Percentiles rank a stretch among this genome's conserved stretches.
These are phyloP conservation scores for Aspergillus felis DNA, from an alignment of 2,329 filamentous ascomycete genomes.

Conservation along the genomic window DNA sequence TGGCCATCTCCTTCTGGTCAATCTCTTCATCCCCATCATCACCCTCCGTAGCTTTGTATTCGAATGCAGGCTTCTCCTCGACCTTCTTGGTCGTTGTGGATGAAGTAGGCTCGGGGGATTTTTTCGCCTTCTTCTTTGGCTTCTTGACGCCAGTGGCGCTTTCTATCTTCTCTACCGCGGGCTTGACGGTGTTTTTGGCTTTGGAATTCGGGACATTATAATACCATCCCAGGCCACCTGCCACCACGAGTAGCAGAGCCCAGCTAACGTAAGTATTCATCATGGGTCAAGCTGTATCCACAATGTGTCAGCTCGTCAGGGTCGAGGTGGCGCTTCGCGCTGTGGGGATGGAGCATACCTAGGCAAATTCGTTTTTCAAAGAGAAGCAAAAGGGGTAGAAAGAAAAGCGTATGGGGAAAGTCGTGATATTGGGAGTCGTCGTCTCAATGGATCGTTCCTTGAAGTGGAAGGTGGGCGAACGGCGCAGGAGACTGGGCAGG, in stretches of 20 bases:
- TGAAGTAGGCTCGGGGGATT: slow-evolving; percentile 23
- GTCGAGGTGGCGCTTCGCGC: not conserved
- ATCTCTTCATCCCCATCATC: slow-evolving; percentile 54
- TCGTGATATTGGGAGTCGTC: not conserved
- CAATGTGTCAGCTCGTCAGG: slow-evolving; percentile 2
- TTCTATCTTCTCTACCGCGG: slow-evolving; percentile 34
- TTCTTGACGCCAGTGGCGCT: slow-evolving; percentile 34
- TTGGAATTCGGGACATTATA: slow-evolving; percentile 36
- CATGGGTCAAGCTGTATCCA: slow-evolving; percentile 19
- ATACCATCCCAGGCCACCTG: slow-evolving; percentile 40
- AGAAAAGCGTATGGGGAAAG: not conserved
- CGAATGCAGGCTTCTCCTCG: slow-evolving; percentile 29
- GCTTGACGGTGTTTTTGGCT: slow-evolving; percentile 26
- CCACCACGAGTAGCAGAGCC: slow-evolving; percentile 41
- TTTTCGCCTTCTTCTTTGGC: slow-evolving; percentile 39
- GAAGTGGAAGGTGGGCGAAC: not conserved
- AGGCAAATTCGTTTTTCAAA: slow-evolving; percentile 3
- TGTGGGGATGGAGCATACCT: slow-evolving; percentile 2
- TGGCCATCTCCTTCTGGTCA: slow-evolving; percentile 72
- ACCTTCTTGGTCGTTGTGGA: slow-evolving; percentile 27
- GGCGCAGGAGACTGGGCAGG: not conserved
- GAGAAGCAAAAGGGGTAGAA: not conserved
- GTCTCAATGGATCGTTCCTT: not conserved
- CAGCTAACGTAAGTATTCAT: slow-evolving; percentile 45
- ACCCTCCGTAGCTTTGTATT: slow-evolving; percentile 24